Evolutionary conservation across 371 early-diverging fungal genomes (phyloP), one percentile per base, ranked within the genome.

Genomic region (Dinochytrium kinnereticum): DNA sequence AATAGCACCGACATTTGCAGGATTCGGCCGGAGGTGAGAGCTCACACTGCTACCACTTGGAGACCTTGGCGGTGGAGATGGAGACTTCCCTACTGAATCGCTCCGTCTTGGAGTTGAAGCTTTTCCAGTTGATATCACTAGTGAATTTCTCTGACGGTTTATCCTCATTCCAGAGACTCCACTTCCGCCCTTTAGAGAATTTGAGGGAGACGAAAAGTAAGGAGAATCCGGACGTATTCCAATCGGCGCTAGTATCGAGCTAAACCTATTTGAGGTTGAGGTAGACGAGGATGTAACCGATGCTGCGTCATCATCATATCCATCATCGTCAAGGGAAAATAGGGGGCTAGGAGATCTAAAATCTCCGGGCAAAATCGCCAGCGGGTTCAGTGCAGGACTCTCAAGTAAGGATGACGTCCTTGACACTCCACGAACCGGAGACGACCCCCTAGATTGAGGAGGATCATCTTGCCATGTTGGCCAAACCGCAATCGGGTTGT

Each of bases 281-380:
- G 76, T 76, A 19, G 81, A 76, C 13, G 51, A 66, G 5, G 73
- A 67, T 1, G 69, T 66, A 24, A 75, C 61, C 5, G 74, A 76
- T 30, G 55, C 72, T n/a, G 68, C 75, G 31, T 75, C 77, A 53
- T 76, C 78, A 57, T 78, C 80, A 24, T 59, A 75, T 28, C 72
- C 80, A 13, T 65, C 70, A 59, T 80, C 83, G 10, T 83, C 83
- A 1, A 76, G 55, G 7, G 50, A 66, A 68, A 83, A 83, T 51
- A 83, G 65, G 2, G 83, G 83, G 44, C 78, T 77, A 10, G 83
- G 81, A 21, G 79, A 73, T 13, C 83, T 70, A 21, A 79, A 36
- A 24, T 76, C 80, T 30, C 28, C 40, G 36, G 21, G n/a, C 31
- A 53, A 13, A 40, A 65, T 36, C 3, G 73, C 31, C 24, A 53